Percentiles rank a stretch among this genome's conserved stretches.
Conservation (phyloP, 257 asterid species). For the Petunia axillaris region DNA sequence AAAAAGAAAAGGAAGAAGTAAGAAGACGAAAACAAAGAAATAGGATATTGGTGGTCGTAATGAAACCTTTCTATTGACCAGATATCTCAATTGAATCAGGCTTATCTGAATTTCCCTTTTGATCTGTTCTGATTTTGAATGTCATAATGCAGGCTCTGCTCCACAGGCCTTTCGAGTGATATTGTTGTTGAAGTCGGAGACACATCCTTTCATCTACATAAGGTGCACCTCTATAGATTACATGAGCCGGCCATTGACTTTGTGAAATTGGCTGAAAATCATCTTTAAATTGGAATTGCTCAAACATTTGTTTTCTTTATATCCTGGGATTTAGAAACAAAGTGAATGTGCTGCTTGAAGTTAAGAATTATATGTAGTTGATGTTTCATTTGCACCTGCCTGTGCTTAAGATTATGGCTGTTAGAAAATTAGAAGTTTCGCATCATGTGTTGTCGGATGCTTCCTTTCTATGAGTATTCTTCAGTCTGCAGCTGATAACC, state of each 20-base stretch:
- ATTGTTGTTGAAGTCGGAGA: constrained; percentile 50
- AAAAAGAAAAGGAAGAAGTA: not conserved
- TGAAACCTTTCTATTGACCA: not conserved
- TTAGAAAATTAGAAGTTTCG: too few relatives aligned
- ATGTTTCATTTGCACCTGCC: not conserved
- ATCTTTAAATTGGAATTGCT: not conserved
- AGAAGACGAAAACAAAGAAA: not conserved
- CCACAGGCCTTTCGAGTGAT: constrained; percentile 58
- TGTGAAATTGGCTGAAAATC: not conserved
- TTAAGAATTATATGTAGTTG: not conserved
- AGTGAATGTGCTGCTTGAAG: not conserved
- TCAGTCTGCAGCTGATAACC: too few relatives aligned
- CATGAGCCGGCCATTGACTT: not conserved
- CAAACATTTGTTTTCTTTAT: not conserved
- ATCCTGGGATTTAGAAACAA: not conserved
- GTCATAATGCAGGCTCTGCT: constrained; percentile 49
- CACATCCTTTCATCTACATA: constrained; percentile 59
- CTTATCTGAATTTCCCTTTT: not conserved
- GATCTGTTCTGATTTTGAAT: constrained; percentile 2
- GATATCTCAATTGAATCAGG: not conserved
- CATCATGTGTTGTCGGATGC: not conserved
- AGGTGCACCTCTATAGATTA: constrained; percentile 38
- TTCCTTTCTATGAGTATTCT: not conserved
- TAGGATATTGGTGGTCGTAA: not conserved
- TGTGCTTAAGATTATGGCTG: not conserved